phyloP scores from a whole-genome alignment of 2,329 filamentous ascomycete genomes.

The Fusarium humuli region DNA sequence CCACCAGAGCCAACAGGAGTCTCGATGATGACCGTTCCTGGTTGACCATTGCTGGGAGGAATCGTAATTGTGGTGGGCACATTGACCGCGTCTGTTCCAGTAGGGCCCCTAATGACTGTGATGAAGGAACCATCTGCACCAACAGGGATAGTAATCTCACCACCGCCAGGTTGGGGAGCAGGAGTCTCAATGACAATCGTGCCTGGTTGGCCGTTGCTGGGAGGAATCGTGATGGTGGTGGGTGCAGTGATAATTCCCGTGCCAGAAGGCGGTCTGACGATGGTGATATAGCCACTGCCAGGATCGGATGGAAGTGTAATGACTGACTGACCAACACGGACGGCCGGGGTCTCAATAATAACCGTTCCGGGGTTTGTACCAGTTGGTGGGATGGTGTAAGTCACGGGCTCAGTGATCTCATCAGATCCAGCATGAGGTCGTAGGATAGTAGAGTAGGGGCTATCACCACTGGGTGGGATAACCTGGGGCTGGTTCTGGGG shows the following conservation, averaged over 20 bases:
- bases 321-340: constrained; percentile 17
- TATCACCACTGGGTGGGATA: constrained; percentile 26
- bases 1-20: constrained; percentile 21
- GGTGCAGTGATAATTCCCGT: constrained; percentile 23
- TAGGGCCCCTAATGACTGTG: constrained; percentile 31
- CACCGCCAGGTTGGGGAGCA: constrained; percentile 6
- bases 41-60: constrained; percentile 8
- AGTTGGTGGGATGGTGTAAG: constrained; percentile 21
- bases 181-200: constrained; percentile 37
- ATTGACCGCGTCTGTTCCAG: constrained; percentile 20
- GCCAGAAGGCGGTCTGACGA: constrained; percentile 20
- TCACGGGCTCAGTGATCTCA: constrained; percentile 30
- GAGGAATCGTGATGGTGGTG: constrained; percentile 31
- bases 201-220: constrained; percentile 13
- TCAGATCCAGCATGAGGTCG: constrained; percentile 25
- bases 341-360: constrained; percentile 30
- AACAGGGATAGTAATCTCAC: constrained; percentile 29
- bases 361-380: constrained; percentile 24
- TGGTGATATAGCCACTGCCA: constrained; percentile 29
- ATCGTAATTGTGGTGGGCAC: constrained; percentile 26
- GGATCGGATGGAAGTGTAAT: constrained; percentile 36
- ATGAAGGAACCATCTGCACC: constrained; percentile 22
- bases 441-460: constrained; percentile 24
- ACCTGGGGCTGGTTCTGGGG: constrained; percentile 22
- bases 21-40: constrained; percentile 34